phyloP scores from a whole-genome alignment of 225 moss, liverwort and hornwort genomes.

The Antitrichia curtipendula region DNA sequence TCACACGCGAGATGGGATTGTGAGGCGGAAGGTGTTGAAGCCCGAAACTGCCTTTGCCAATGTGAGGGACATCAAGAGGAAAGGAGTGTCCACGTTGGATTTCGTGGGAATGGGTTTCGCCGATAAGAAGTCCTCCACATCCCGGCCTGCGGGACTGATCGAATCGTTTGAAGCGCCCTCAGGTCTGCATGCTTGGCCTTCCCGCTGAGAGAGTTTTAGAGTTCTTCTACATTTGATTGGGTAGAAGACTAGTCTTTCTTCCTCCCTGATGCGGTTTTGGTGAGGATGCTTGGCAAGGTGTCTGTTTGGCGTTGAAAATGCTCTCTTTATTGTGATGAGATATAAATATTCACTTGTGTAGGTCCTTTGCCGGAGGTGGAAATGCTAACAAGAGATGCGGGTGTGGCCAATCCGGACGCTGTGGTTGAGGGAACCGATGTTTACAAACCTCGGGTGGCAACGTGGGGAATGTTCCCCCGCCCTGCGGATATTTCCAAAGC shows the following conservation, averaged over 20 bases:
- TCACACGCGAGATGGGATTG: slow-evolving; percentile 75
- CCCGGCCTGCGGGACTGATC: slow-evolving; percentile 46
- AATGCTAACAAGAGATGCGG: slow-evolving; percentile 72
- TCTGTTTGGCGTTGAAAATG: background rate
- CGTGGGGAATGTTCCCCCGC: slow-evolving; percentile 90
- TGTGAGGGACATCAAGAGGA: slow-evolving; percentile 51
- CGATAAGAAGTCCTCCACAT: slow-evolving; percentile 54
- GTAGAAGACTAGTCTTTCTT: background rate
- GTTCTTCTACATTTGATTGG: background rate
- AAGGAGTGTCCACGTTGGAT: slow-evolving; percentile 63
- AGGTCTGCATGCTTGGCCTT: background rate
- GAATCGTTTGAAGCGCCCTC: slow-evolving; percentile 49
- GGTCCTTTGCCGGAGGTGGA: slow-evolving; percentile 83
- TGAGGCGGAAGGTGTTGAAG: slow-evolving; percentile 48
- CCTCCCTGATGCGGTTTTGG: background rate
- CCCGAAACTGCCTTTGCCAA: slow-evolving; percentile 56
- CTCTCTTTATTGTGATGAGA: background rate
- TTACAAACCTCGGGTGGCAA: slow-evolving; percentile 79
- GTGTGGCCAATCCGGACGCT: background rate
- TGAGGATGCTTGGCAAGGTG: background rate
- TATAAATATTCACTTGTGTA: background rate
- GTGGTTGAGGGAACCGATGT: slow-evolving; percentile 12
- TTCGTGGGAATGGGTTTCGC: slow-evolving; percentile 88
- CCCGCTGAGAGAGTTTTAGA: background rate
- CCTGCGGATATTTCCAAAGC: slow-evolving; percentile 94